Base-by-base conservation (phyloP, 2,329 filamentous ascomycete species). In the Cryphonectria carpinicola region DNA sequence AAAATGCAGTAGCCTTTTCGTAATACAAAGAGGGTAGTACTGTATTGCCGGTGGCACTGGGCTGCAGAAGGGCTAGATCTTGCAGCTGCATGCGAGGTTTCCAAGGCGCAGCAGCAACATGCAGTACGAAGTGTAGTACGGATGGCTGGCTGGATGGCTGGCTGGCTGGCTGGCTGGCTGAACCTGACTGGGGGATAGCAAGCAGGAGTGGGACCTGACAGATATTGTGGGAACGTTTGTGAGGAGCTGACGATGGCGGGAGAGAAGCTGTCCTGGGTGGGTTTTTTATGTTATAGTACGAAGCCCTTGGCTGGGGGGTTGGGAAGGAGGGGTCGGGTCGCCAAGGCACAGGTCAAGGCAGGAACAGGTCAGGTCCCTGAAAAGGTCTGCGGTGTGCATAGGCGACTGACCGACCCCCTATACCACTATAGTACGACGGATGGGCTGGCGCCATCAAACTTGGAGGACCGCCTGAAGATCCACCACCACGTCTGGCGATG, bases 1-100 rank as follows among this genome's bases (percentile, higher is more conserved):
- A 70, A 58, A 65, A 37, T 35, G 66, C 65, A 66, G 39, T 70
- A 70, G 22, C 61, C 72, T 66, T 75, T 70, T 39, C 37, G 60
- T 74, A 35, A 66, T 43, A 28, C 52, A 43, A 17, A 41, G 22
- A 49, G 43, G 43, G 46, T 49, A n/a, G 22, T 32, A 28, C 65
- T n/a, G 43, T 25, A 32, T 66, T 66, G 64, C 52, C 37, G 65
- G 35, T 66, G 49, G 46, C 35, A 37, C 65, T 25, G 32, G 54
- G 65, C 65, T 66, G 52, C 65, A 60, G 65, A 25, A 25, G 28
- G 46, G 35, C 64, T 41, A 14, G 32, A 54, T 66, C 52, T 56
- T 66, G 65, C 65, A 66, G 37, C 13, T n/a, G 58, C 43, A 52
- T 58, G 63, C 49, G 28, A 61, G 58, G 35, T 22, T 39, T 58